Percentiles rank a stretch among this genome's conserved stretches.
Evolutionary conservation across 1,284 basidiomycete species (phyloP).

Genomic region (Trametes pubescens): DNA sequence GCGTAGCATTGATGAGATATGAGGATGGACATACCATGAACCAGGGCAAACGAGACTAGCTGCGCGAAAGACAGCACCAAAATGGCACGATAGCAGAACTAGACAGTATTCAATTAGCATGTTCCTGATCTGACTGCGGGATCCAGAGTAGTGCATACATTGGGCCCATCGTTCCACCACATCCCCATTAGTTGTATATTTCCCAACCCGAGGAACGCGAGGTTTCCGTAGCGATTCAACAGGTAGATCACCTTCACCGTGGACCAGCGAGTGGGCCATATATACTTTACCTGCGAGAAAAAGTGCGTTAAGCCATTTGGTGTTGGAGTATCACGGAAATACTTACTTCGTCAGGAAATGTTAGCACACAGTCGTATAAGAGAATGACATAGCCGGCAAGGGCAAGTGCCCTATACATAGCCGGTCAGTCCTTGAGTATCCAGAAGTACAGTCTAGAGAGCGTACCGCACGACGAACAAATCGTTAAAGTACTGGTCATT

Average conservation of each 20-base stretch:
- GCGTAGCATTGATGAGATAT: background rate
- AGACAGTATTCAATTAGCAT: background rate
- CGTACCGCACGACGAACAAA: slow-evolving; percentile 26
- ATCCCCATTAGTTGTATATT: slow-evolving; percentile 24
- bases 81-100: slow-evolving; percentile 29
- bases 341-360: slow-evolving; percentile 29
- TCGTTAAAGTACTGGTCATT: slow-evolving; percentile 26
- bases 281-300: slow-evolving; percentile 21
- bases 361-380: slow-evolving; percentile 24
- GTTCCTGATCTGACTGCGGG: background rate
- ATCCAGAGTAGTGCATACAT: background rate
- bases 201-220: slow-evolving; percentile 18
- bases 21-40: slow-evolving; percentile 24
- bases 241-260: slow-evolving; percentile 32
- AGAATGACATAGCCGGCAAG: slow-evolving; percentile 28
- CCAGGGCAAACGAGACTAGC: slow-evolving; percentile 26
- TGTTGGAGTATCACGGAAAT: background rate
- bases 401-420: slow-evolving; percentile 12
- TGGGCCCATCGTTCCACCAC: slow-evolving; percentile 17
- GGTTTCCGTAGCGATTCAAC: slow-evolving; percentile 30
- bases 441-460: background rate
- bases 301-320: background rate
- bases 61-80: slow-evolving; percentile 24
- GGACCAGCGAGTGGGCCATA: slow-evolving; percentile 34
- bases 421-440: background rate